phyloP scores from a whole-genome alignment of 768 basidiomycete genomes.

The Serendipita sp. region DNA sequence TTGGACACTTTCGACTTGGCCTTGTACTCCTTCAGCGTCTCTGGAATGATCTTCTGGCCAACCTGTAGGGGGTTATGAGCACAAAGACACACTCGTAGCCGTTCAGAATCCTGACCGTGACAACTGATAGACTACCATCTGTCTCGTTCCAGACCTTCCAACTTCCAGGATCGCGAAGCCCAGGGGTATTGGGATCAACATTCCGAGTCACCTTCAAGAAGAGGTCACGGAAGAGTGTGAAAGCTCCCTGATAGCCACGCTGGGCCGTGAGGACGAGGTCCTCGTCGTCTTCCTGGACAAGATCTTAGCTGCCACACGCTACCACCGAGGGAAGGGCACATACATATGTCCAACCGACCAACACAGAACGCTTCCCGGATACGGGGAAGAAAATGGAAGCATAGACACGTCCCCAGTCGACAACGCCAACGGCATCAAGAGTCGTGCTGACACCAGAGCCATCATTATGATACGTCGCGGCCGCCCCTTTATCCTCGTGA shows the following conservation, averaged over 20 bases:
- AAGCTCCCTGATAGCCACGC: slow-evolving; percentile 10
- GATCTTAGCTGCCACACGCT: background rate
- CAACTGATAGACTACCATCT: slow-evolving; percentile 10
- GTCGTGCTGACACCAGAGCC: background rate
- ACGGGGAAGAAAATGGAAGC: slow-evolving; percentile 14
- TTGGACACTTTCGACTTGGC: background rate
- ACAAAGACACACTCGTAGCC: background rate
- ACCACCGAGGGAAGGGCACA: background rate
- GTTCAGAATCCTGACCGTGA: slow-evolving; percentile 5
- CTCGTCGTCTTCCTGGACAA: slow-evolving; percentile 9
- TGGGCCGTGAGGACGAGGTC: slow-evolving; percentile 10
- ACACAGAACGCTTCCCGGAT: slow-evolving; percentile 5
- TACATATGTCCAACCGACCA: slow-evolving; percentile 14
- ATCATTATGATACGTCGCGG: background rate
- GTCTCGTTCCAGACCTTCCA: slow-evolving; percentile 13
- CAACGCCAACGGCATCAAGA: slow-evolving; percentile 9
- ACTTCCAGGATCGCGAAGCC: slow-evolving; percentile 6
- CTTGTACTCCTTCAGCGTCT: slow-evolving; percentile 11
- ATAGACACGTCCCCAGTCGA: slow-evolving; percentile 13
- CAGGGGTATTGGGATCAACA: slow-evolving; percentile 9
- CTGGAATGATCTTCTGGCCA: slow-evolving; percentile 13
- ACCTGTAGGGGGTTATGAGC: background rate
- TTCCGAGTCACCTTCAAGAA: slow-evolving; percentile 10
- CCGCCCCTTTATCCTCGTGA: slow-evolving; percentile 5
- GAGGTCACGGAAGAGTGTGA: slow-evolving; percentile 14